Percentiles rank a stretch among this genome's conserved stretches.
Conservation (phyloP, 2,329 filamentous ascomycete genomes). For the Emmonsiellopsis sp. region DNA sequence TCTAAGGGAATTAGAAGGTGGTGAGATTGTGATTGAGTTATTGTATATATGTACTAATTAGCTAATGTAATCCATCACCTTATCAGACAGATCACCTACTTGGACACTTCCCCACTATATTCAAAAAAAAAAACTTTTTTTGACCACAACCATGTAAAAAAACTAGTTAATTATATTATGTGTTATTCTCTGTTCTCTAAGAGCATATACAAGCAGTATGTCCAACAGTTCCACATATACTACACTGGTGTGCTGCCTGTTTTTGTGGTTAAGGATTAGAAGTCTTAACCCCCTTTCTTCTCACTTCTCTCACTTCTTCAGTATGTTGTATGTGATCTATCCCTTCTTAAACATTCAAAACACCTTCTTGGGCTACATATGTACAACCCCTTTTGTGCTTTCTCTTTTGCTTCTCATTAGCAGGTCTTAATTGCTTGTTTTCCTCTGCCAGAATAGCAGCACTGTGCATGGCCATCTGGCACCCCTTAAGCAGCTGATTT, state of each 20-base stretch:
- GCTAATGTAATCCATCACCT: too few relatives aligned
- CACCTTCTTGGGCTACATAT: constrained; percentile 4
- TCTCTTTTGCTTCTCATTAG: constrained; percentile 7
- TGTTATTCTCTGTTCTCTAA: neutral
- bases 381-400: constrained; percentile 2
- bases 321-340: neutral
- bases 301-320: neutral
- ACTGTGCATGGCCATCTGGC: constrained; percentile 1
- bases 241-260: neutral
- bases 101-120: too few relatives aligned
- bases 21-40: too few relatives aligned
- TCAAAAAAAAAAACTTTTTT: too few relatives aligned
- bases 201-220: neutral
- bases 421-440: constrained; percentile 5
- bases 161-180: neutral
- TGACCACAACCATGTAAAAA: neutral
- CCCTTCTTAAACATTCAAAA: constrained; percentile 3
- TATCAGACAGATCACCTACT: too few relatives aligned
- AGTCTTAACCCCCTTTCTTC: neutral
- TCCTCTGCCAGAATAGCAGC: constrained; percentile 3
- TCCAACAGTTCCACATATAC: neutral
- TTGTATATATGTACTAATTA: too few relatives aligned
- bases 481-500: constrained; percentile 2
- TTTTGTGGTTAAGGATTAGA: neutral
- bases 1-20: too few relatives aligned